Evolutionary conservation across 2,329 filamentous ascomycete species (phyloP), one percentile per base, ranked within the genome.

Genomic region (Arthrobotrys entomopaga): DNA sequence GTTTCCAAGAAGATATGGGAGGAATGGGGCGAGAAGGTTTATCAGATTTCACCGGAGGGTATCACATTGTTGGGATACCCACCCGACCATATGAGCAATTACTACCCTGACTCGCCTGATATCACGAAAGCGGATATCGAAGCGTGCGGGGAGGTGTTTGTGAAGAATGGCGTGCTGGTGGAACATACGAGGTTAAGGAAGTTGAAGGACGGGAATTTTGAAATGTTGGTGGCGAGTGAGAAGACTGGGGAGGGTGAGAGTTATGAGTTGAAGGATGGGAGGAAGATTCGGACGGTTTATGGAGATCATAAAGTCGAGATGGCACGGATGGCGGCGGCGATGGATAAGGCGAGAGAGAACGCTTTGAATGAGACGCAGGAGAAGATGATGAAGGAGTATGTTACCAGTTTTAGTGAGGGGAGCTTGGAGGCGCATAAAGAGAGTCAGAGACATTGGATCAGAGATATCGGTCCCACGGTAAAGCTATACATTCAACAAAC

Each of bases 141-240:
- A 49, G 87, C 87, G 16, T 85, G 94, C 58, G 88, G 89, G n/a
- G 85, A 87, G 65, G 91, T 90, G 82, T 87, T 92, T 84, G 89
- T 89, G 79, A 85, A 87, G 79, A 91, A 91, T 81, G 86, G 87
- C 3, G 83, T 93, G 13, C 85, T 92, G 11, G 81, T 86, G 11
- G 91, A 94, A 80, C 94, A 95, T 80, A 94, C 90, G 1, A 85
- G 91, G 76, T 83, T 94, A 53, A 85, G 85, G 78, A 94, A 94
- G 83, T 29, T 64, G 0, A 49, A 52, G 10, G 85, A 86, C 26
- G 88, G 87, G 1, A 85, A 85, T 74, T 93, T 90, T 79, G 89
- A 93, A 79, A 84, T 93, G 42, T 83, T 92, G 71, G 77, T 80
- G 42, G 81, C 81, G 15, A 82, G 81, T 2, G 76, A 77, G 43